These are phyloP conservation scores for Neospora caninum DNA, from an alignment of 169 alveolate species.

Conservation along the genomic window DNA sequence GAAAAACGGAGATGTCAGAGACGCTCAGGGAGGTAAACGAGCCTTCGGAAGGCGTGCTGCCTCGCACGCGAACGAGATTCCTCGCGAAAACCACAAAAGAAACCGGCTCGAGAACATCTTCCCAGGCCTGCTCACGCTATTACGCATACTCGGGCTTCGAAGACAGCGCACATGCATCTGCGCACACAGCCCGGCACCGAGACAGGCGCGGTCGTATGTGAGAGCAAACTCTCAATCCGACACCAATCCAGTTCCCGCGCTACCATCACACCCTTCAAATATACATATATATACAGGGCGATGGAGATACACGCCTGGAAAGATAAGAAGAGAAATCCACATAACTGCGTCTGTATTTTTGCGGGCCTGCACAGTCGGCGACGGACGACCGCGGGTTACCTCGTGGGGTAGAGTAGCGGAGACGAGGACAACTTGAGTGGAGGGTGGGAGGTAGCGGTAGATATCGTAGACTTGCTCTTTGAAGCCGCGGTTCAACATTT, in stretches of 20 bases:
- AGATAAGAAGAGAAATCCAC: background rate
- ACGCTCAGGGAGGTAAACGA: too few relatives aligned
- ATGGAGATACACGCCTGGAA: background rate
- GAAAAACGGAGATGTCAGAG: too few relatives aligned
- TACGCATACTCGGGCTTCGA: too few relatives aligned
- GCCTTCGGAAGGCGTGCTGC: too few relatives aligned
- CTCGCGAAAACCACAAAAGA: too few relatives aligned
- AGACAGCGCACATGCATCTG: too few relatives aligned
- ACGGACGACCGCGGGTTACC: constrained; percentile 67
- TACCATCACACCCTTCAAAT: background rate
- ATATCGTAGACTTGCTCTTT: constrained; percentile 97
- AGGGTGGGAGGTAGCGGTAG: constrained; percentile 96
- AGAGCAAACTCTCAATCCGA: background rate
- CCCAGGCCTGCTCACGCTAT: too few relatives aligned
- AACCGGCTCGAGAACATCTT: too few relatives aligned
- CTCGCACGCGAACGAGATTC: too few relatives aligned
- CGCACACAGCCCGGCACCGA: too few relatives aligned
- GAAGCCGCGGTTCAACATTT: constrained; percentile 97
- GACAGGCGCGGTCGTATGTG: too few relatives aligned
- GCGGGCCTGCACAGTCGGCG: background rate
- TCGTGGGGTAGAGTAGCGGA: constrained; percentile 99
- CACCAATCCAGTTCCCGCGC: background rate
- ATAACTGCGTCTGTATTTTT: background rate
- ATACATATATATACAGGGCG: background rate
- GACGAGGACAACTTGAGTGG: constrained; percentile 95